Conservation (phyloP, 164 flowering plant genomes). For the Vitis rotundifolia region DNA sequence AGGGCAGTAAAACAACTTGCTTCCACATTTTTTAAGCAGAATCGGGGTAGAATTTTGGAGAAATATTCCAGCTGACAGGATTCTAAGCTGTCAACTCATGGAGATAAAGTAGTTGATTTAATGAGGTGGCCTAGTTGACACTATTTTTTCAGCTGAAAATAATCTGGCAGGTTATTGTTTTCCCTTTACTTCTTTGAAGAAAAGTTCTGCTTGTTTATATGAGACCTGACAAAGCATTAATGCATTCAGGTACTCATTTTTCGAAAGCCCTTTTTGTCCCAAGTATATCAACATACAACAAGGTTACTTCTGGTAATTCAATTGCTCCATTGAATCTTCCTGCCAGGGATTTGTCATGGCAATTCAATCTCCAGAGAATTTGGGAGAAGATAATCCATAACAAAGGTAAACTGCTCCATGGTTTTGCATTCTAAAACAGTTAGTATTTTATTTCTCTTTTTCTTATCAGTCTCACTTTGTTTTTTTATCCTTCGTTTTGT, state of each 20-base stretch:
- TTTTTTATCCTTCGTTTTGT: no score
- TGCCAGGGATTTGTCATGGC: conserved; percentile 75
- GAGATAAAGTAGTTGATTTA: not conserved
- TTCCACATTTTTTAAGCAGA: no score
- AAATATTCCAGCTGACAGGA: no score
- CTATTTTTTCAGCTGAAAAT: no score
- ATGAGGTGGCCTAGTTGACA: not conserved
- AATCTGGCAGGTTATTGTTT: no score
- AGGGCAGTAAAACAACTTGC: no score
- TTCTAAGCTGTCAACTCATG: no score
- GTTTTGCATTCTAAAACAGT: no score
- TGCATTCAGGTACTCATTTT: conserved; percentile 60
- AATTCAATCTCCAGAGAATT: conserved; percentile 62
- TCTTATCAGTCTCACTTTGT: no score
- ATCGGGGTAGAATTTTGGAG: no score
- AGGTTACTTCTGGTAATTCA: conserved; percentile 68
- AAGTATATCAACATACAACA: conserved; percentile 70
- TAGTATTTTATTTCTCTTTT: no score
- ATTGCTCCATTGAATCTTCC: conserved; percentile 32
- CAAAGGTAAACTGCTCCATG: conserved; percentile 38
- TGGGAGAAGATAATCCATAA: conserved; percentile 79
- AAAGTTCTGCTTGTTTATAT: not conserved
- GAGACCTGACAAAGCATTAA: not conserved
- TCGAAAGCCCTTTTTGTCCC: conserved; percentile 86
- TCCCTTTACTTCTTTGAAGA: not conserved